phyloP scores from a whole-genome alignment of 2,329 filamentous ascomycete genomes.

The Aspergillus fischeri region DNA sequence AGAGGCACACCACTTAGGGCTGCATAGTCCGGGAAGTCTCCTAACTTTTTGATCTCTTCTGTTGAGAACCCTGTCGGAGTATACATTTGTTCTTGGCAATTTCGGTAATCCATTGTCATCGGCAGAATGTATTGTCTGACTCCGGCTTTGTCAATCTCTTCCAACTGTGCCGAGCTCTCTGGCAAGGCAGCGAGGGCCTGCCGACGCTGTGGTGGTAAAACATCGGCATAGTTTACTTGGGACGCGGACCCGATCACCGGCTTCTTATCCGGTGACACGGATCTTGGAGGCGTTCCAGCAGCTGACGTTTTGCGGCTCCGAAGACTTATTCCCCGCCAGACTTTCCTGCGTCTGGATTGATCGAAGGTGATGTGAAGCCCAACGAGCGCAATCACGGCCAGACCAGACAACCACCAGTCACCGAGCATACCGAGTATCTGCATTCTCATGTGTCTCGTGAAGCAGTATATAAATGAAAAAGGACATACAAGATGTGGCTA shows the following conservation, averaged over 20 bases:
- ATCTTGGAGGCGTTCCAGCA: slow-evolving; percentile 51
- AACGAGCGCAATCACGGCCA: slow-evolving; percentile 19
- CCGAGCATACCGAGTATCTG: slow-evolving; percentile 10
- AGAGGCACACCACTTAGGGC: slow-evolving; percentile 68
- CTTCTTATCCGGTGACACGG: slow-evolving; percentile 49
- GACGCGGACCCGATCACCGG: slow-evolving; percentile 24
- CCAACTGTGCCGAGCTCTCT: slow-evolving; percentile 12
- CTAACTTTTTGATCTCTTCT: slow-evolving; percentile 64
- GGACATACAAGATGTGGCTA: not conserved
- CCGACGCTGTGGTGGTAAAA: slow-evolving; percentile 52
- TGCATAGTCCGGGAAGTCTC: slow-evolving; percentile 76
- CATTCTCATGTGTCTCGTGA: slow-evolving; percentile 12
- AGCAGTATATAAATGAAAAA: not conserved
- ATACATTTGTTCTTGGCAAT: slow-evolving; percentile 41
- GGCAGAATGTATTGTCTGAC: slow-evolving; percentile 36
- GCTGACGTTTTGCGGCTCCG: slow-evolving; percentile 43
- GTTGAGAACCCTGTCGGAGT: slow-evolving; percentile 67
- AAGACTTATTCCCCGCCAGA: slow-evolving; percentile 38
- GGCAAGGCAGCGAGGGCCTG: slow-evolving; percentile 39
- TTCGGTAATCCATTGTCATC: slow-evolving; percentile 39
- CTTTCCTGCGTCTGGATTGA: slow-evolving; percentile 32
- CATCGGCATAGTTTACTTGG: slow-evolving; percentile 40
- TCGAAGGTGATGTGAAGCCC: slow-evolving; percentile 26
- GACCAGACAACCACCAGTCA: slow-evolving; percentile 21
- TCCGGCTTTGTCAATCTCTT: slow-evolving; percentile 28